These are phyloP conservation scores for Aspergillus latus DNA, from an alignment of 2,329 filamentous ascomycete species.

Conservation along the genomic window DNA sequence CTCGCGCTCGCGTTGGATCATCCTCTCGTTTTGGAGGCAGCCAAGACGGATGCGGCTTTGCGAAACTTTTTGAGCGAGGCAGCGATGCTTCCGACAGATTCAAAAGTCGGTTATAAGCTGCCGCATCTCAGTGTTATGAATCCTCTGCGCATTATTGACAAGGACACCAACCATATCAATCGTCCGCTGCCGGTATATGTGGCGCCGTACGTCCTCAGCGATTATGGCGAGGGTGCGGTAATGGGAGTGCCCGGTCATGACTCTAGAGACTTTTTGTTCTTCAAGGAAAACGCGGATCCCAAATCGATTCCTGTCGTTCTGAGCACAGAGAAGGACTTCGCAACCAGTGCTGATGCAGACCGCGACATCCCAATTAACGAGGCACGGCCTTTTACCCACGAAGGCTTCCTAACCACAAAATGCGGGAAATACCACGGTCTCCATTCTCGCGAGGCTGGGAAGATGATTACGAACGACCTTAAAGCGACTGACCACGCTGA, in stretches of 20 bases:
- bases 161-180: conserved; percentile 41
- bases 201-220: conserved; percentile 79
- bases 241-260: conserved; percentile 94
- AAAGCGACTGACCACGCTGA: conserved; percentile 58
- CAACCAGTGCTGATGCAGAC: conserved; percentile 7
- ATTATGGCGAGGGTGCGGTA: conserved; percentile 83
- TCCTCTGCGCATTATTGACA: conserved; percentile 61
- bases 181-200: conserved; percentile 69
- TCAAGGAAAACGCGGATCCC: conserved; percentile 66
- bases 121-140: conserved; percentile 62
- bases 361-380: conserved; percentile 40
- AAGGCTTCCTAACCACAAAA: conserved; percentile 66
- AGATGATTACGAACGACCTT: conserved; percentile 57
- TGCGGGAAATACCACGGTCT: conserved; percentile 66
- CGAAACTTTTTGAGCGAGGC: conserved; percentile 64
- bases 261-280: conserved; percentile 74
- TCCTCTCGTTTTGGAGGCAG: conserved; percentile 63
- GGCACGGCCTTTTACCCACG: conserved; percentile 58
- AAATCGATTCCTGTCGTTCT: conserved; percentile 66
- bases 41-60: conserved; percentile 60
- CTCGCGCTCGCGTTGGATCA: conserved; percentile 74
- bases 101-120: conserved; percentile 66
- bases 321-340: conserved; percentile 39
- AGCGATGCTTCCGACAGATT: conserved; percentile 54
- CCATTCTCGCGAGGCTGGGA: conserved; percentile 61